Percentiles rank a stretch among this genome's conserved stretches.
phyloP scores from a whole-genome alignment of 2,329 filamentous ascomycete genomes.

The Hypoxylon sp. region DNA sequence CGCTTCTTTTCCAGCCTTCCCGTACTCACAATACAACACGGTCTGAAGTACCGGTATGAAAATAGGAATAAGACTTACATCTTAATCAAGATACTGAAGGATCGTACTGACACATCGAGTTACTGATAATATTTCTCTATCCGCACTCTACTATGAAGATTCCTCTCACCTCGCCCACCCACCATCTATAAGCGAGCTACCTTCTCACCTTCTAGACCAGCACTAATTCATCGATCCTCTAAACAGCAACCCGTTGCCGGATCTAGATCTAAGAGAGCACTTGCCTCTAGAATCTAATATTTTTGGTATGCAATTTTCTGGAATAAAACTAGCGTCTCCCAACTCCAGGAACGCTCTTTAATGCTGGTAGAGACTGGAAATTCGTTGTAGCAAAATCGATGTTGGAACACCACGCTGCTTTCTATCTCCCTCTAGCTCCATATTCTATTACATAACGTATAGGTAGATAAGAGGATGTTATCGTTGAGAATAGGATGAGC shows the following conservation, averaged over 20 bases:
- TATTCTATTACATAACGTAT: not conserved
- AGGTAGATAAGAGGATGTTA: not conserved
- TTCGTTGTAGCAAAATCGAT: not conserved
- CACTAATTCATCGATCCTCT: not conserved
- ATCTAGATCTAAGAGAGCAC: conserved; percentile 34
- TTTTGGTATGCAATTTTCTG: not conserved
- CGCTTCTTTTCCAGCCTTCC: not conserved
- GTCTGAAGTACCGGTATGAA: not conserved
- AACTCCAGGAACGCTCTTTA: not conserved
- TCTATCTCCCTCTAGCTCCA: not conserved
- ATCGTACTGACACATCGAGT: not conserved
- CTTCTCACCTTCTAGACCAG: not conserved
- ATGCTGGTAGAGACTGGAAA: not conserved
- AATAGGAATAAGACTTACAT: not conserved
- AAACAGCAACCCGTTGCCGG: conserved; percentile 14
- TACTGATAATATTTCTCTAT: not conserved
- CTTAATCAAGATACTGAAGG: not conserved
- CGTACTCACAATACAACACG: no score
- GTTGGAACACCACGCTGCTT: not conserved
- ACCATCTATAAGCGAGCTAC: not conserved
- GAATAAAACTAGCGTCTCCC: not conserved
- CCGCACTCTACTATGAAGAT: not conserved
- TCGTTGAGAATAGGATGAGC: not conserved
- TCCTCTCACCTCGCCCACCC: not conserved
- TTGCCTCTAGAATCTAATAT: conserved; percentile 18